phyloP scores from a whole-genome alignment of 768 basidiomycete genomes.

The Polyporus arcularius region DNA sequence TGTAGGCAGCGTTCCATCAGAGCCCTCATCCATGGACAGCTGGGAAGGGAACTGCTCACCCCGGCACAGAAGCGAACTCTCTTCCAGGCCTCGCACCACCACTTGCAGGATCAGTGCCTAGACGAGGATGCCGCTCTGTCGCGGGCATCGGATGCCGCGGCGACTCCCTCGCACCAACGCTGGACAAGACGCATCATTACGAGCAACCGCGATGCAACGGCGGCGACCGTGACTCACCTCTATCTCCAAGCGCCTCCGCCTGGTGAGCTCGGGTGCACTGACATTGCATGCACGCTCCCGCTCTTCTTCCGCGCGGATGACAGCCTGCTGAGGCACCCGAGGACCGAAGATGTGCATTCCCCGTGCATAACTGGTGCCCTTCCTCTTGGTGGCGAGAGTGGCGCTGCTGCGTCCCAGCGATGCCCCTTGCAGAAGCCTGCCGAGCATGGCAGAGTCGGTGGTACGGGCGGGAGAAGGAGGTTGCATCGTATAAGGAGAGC shows the following conservation, averaged over 20 bases:
- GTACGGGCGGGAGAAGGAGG: not conserved
- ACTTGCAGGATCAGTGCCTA: not conserved
- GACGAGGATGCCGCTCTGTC: not conserved
- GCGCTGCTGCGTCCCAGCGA: not conserved
- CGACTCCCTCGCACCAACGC: not conserved
- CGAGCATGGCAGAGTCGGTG: not conserved
- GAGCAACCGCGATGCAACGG: not conserved
- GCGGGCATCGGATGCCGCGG: not conserved
- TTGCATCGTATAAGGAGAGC: not conserved
- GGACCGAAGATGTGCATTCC: not conserved
- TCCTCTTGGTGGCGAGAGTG: not conserved
- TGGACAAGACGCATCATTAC: not conserved
- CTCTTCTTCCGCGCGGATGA: not conserved
- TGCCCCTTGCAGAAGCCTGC: not conserved
- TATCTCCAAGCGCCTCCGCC: not conserved
- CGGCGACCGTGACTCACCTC: not conserved
- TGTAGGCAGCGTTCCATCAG: no score
- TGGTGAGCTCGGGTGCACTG: not conserved
- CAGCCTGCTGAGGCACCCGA: not conserved
- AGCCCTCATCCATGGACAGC: no score
- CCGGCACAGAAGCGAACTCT: no score
- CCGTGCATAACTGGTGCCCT: not conserved
- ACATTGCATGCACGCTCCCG: not conserved
- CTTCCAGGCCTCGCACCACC: not conserved
- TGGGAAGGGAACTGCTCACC: no score